Evolutionary conservation across 257 asterid species (phyloP).

Genomic region (Agastache rugosa): DNA sequence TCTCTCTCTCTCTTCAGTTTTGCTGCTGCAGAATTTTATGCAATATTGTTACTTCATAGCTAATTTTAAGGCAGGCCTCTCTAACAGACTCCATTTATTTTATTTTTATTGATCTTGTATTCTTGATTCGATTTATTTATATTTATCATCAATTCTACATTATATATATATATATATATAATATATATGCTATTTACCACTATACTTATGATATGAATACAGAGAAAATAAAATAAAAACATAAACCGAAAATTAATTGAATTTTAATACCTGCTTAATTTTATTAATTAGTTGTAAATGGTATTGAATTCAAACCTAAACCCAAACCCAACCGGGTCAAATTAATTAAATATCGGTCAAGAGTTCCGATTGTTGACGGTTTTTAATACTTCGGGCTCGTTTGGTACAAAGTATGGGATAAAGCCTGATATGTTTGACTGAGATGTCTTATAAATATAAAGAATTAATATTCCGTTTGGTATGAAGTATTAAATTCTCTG

Average conservation of each 20-base stretch:
- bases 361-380: too few relatives aligned
- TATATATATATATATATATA: too few relatives aligned
- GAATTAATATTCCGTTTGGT: too few relatives aligned
- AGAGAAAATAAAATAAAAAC: too few relatives aligned
- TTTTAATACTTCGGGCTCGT: too few relatives aligned
- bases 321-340: neutral
- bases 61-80: neutral
- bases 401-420: too few relatives aligned
- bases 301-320: neutral
- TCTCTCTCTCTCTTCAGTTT: neutral
- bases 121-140: neutral
- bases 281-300: too few relatives aligned
- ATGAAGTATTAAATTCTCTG: too few relatives aligned
- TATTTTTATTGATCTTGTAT: neutral
- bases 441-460: too few relatives aligned
- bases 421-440: too few relatives aligned
- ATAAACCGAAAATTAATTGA: neutral
- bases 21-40: conserved; percentile 1
- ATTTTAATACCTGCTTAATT: neutral
- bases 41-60: neutral
- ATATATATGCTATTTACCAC: too few relatives aligned
- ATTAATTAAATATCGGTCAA: neutral
- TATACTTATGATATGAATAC: too few relatives aligned
- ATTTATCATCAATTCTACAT: neutral
- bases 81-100: neutral